Percentiles rank a stretch among this genome's conserved stretches.
phyloP scores from a whole-genome alignment of 768 basidiomycete genomes.

The Hydnomerulius pinastri region DNA sequence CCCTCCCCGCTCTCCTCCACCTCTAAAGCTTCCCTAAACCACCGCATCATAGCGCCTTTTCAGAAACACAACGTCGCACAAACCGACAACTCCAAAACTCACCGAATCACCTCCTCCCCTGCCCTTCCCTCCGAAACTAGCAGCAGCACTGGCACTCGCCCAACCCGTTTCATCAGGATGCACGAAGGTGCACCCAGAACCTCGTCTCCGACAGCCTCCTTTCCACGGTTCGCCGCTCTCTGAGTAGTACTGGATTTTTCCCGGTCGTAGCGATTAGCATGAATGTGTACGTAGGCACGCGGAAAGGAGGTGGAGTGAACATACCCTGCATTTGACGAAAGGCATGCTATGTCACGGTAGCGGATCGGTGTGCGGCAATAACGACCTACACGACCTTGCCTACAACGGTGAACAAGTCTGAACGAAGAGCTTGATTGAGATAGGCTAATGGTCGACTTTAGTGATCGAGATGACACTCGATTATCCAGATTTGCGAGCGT shows the following conservation, averaged over 20 bases:
- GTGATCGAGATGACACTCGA: neutral
- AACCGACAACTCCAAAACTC: constrained; percentile 2
- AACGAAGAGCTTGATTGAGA: too few species aligned
- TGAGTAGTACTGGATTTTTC: constrained; percentile 27
- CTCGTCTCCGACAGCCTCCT: constrained; percentile 27
- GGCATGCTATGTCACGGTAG: too few species aligned
- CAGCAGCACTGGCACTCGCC: constrained; percentile 17
- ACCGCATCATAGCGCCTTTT: neutral
- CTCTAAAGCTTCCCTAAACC: constrained; percentile 10
- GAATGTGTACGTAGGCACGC: neutral
- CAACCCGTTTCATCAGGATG: constrained; percentile 32
- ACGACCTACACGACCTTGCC: too few species aligned
- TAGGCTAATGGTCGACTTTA: neutral
- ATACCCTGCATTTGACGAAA: constrained; percentile 24
- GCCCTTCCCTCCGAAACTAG: constrained; percentile 10
- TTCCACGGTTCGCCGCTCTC: constrained; percentile 27
- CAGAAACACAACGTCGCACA: neutral
- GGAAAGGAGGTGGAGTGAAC: constrained; percentile 2
- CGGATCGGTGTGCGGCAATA: too few species aligned
- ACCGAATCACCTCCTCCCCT: constrained; percentile 22
- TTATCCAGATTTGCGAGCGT: neutral
- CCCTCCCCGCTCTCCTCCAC: constrained; percentile 6
- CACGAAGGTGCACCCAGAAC: constrained; percentile 27
- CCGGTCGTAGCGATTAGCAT: constrained; percentile 1
- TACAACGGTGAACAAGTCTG: too few species aligned